Conservation (phyloP, 2,329 filamentous ascomycete species). For the Xylariaceae sp. region DNA sequence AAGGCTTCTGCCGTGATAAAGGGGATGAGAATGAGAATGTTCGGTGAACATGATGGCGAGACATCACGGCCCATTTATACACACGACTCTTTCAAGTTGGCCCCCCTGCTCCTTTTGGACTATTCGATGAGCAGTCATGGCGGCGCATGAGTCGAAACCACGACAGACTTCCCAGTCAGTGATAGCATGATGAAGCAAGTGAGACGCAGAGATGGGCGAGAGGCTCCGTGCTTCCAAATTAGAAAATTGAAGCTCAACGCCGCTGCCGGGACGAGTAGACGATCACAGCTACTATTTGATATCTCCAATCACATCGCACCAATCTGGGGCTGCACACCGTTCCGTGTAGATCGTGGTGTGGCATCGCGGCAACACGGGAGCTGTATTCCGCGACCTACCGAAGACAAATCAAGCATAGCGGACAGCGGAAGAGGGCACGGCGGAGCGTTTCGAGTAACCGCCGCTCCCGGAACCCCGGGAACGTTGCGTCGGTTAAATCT, state of each 20-base stretch:
- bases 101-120: neutral
- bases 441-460: neutral
- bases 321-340: constrained; percentile 8
- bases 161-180: neutral
- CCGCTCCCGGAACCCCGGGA: neutral
- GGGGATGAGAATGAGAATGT: neutral
- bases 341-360: neutral
- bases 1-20: neutral
- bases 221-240: constrained; percentile 21
- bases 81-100: neutral
- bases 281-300: neutral
- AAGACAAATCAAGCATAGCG: neutral
- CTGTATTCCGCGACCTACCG: constrained; percentile 4
- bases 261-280: neutral
- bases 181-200: neutral
- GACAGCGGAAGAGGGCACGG: neutral
- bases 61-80: neutral
- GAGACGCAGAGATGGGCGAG: constrained; percentile 4
- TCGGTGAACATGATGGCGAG: neutral
- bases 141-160: neutral
- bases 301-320: constrained; percentile 17
- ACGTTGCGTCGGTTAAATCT: neutral
- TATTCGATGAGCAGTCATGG: neutral
- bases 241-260: constrained; percentile 10
- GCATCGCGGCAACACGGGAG: constrained; percentile 20